Base-by-base conservation (phyloP, 2,329 filamentous ascomycete genomes). In the Phoma sp. region DNA sequence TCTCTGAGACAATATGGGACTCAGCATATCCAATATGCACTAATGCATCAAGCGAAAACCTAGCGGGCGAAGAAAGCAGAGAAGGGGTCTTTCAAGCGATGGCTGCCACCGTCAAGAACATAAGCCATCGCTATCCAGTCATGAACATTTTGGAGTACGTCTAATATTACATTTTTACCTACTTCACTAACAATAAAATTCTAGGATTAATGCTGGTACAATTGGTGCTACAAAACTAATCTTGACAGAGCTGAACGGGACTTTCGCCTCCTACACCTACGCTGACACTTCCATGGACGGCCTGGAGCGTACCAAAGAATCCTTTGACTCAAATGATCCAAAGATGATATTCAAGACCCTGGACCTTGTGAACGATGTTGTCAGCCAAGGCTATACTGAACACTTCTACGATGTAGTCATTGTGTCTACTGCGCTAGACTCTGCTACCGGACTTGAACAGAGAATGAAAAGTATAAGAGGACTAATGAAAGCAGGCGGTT, bases 401-500 rank as follows among this genome's bases (percentile, higher is more conserved):
- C 10, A 46, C 4, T 42, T 47, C 0, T 69, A 53, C 30, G 67
- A 69, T 23, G 3, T 69, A 2, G 38, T 70, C 15, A 17, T 69
- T 32, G 60, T 57, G 2, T 33, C 36, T n/a, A n/a, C n/a, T n/a
- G n/a, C n/a, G n/a, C n/a, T n/a, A n/a, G n/a, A n/a, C n/a, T n/a
- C n/a, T n/a, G 23, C 23, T 9, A 25, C 9, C 23, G 7, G 34
- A 4, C 21, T 49, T 6, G 11, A 21, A 1, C 29, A 23, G 2
- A 42, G n/a, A n/a, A 5, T 49, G 15, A 49, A 21, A 7, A 36
- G 2, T 7, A 26, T 26, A 9, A 28, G 37, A 11, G 6, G 30
- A 6, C 42, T 72, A 1, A 55, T 71, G 1, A 62, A 55, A 17
- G 77, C 80, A 0, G 78, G 76, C 1, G 81, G 81, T 0, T 74